phyloP scores from a whole-genome alignment of 176 grass and related monocot species.

The Alopecurus myosuroides region DNA sequence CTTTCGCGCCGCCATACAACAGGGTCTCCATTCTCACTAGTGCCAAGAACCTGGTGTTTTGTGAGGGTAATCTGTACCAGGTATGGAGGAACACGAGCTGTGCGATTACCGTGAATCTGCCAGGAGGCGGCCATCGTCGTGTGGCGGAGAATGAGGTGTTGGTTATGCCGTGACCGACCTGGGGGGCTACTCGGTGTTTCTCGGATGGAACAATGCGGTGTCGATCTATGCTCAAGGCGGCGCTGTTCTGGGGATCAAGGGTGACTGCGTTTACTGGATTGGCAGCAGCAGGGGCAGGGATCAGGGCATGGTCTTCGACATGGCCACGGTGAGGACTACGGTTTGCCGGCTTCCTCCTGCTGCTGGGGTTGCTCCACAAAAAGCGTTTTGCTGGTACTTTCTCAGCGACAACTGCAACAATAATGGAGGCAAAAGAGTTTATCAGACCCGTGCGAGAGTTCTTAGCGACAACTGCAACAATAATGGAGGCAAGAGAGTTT shows the following conservation, averaged over 20 bases:
- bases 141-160: slow-evolving; percentile 32
- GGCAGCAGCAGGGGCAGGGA: slow-evolving; percentile 31
- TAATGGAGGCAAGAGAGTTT: no score
- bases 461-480: slow-evolving; percentile 26
- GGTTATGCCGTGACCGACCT: not conserved
- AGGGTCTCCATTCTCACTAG: slow-evolving; percentile 19
- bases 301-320: slow-evolving; percentile 49
- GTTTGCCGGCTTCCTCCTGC: not conserved
- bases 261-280: slow-evolving; percentile 34
- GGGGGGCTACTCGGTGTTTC: no score
- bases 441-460: slow-evolving; percentile 28
- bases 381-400: slow-evolving; percentile 40
- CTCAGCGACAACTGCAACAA: slow-evolving; percentile 24
- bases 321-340: slow-evolving; percentile 24
- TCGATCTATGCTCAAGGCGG: slow-evolving; percentile 13
- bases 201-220: no score
- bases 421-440: slow-evolving; percentile 12
- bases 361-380: not conserved
- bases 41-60: slow-evolving; percentile 36
- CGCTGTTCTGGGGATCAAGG: not conserved
- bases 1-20: slow-evolving; percentile 28
- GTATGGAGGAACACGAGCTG: slow-evolving; percentile 38
- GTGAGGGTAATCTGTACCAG: slow-evolving; percentile 33
- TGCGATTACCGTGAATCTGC: slow-evolving; percentile 30
- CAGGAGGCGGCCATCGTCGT: slow-evolving; percentile 23